Percentiles rank a stretch among this genome's conserved stretches.
Evolutionary conservation across 305 asterid genomes (phyloP).

Genomic region (Rubia tinctorum): DNA sequence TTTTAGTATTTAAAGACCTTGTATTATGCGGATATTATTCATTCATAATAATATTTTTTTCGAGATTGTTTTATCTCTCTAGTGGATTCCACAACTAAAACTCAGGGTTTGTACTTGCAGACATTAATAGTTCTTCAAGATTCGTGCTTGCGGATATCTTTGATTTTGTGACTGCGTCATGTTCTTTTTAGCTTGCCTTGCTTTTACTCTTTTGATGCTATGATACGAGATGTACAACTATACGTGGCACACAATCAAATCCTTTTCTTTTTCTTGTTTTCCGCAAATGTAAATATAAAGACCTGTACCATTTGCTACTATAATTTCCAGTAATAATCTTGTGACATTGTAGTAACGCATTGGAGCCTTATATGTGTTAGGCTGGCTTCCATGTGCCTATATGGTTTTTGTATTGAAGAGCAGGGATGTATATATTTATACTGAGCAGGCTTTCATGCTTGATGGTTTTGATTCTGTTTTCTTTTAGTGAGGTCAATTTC

Average conservation of each 20-base stretch:
- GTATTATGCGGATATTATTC: no score
- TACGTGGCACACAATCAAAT: not conserved
- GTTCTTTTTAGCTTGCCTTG: not conserved
- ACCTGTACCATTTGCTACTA: not conserved
- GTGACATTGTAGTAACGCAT: not conserved
- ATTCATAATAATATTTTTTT: no score
- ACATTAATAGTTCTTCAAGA: no score
- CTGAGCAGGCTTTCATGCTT: conserved; percentile 11
- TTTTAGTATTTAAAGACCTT: not conserved
- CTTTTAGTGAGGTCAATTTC: conserved; percentile 52
- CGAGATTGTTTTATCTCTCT: no score
- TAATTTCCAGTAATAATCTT: not conserved
- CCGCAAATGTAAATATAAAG: not conserved
- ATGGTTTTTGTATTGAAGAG: not conserved
- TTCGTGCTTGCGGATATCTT: no score
- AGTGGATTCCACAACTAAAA: no score
- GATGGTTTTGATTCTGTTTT: conserved; percentile 13
- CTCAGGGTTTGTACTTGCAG: no score
- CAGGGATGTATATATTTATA: not conserved
- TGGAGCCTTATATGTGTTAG: not conserved
- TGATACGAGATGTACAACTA: not conserved
- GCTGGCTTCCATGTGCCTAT: not conserved
- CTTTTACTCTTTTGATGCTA: not conserved
- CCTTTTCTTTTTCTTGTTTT: not conserved
- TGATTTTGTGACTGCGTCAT: no score